Evolutionary conservation across 371 early-diverging fungal genomes (phyloP), one percentile per base, ranked within the genome.

Genomic region (Apophysomyces trapeziformis): DNA sequence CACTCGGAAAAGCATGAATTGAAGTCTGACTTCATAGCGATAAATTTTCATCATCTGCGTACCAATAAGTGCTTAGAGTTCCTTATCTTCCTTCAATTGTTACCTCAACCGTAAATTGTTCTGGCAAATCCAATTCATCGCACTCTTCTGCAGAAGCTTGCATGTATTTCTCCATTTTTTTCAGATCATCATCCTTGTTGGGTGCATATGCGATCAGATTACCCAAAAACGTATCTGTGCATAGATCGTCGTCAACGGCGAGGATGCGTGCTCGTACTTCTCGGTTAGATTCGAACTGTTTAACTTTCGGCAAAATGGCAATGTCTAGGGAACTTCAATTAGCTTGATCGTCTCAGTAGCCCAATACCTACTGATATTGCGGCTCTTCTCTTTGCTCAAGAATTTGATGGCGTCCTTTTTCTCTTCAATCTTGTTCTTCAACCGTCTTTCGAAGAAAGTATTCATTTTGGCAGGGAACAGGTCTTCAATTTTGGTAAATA

Each of bases 51-150:
- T 67, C 74, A 87, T 80, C 82, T 86, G 32, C 3, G 32, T 1
- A 3, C 32, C 32, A 3, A 60, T 4, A 18, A 38, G 2, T 16
- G 7, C 41, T 26, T 60, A 43, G 16, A 61, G 1, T 46, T 26
- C 14, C 43, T 2, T 43, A 44, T 61, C 18, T 50, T 16, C 46
- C 46, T 36, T 57, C 9, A 38, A 35, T 16, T 39, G 12, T 57
- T 76, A 84, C 82, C 68, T 83, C 81, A 46, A 81, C 65, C 4
- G 73, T 75, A 41, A 88, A 88, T 57, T 82, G 82, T 26, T 88
- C 89, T 0, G 89, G 82, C 11, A 79, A 66, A 65, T 79, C 87
- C 38, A 88, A 69, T 37, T 85, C 85, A 6, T 62, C 63, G 39
- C 76, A 72, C 47, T 77, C 74, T 63, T 77, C 76, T 6, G 73